Evolutionary conservation across 2,329 filamentous ascomycete genomes (phyloP).

Genomic region (Alternaria metachromatica): DNA sequence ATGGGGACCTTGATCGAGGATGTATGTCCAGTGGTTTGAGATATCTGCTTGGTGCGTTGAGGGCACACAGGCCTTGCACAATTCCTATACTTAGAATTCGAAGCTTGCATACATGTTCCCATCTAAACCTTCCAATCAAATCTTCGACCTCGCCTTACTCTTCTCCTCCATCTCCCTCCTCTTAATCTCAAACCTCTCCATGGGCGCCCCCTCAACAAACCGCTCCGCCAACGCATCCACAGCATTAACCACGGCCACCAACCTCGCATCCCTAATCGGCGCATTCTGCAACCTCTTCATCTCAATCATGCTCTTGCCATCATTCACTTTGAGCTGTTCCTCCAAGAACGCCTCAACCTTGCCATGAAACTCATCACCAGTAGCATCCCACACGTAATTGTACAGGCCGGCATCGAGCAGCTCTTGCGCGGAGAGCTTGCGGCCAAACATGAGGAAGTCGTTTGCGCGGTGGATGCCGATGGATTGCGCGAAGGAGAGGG

Average conservation of each 20-base stretch:
- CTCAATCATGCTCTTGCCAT: constrained; percentile 62
- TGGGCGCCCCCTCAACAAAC: constrained; percentile 57
- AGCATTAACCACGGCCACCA: constrained; percentile 57
- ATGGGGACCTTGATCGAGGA: not conserved
- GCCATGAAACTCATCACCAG: constrained; percentile 51
- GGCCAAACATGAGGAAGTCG: constrained; percentile 61
- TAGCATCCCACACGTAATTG: constrained; percentile 54
- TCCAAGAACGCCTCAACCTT: constrained; percentile 53
- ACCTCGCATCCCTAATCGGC: constrained; percentile 51
- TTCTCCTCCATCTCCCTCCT: constrained; percentile 43
- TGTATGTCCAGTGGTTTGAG: not conserved
- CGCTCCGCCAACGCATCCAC: constrained; percentile 58
- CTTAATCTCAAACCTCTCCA: constrained; percentile 54
- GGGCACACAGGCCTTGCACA: not conserved
- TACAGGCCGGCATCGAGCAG: constrained; percentile 54
- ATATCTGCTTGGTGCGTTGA: not conserved
- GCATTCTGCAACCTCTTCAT: constrained; percentile 59
- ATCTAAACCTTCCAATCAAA: constrained; percentile 14
- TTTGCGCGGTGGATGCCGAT: constrained; percentile 60
- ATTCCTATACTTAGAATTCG: not conserved
- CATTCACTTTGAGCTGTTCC: constrained; percentile 54
- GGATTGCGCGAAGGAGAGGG: constrained; percentile 54
- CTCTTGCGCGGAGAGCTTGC: constrained; percentile 54
- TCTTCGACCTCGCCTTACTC: constrained; percentile 41
- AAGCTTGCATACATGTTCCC: not conserved